Evolutionary conservation across 2,329 filamentous ascomycete species (phyloP).

Genomic region (Aulographum hederae): DNA sequence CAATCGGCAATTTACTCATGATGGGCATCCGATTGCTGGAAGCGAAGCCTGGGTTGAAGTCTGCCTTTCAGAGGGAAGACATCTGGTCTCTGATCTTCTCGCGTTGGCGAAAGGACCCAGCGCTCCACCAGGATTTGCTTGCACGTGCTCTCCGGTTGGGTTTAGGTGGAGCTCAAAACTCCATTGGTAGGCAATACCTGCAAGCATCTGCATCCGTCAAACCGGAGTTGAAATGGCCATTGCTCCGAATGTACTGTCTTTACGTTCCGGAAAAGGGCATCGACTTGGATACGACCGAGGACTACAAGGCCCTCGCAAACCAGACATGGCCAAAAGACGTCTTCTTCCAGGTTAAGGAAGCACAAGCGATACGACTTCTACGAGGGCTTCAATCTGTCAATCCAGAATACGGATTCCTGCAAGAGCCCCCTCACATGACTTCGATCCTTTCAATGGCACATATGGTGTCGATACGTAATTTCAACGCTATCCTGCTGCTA

Average conservation of each 20-base stretch:
- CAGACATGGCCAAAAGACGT: not conserved
- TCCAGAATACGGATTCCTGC: not conserved
- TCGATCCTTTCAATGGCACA: not conserved
- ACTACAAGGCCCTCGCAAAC: not conserved
- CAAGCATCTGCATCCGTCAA: not conserved
- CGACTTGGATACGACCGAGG: not conserved
- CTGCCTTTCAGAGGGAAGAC: not conserved
- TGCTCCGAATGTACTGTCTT: not conserved
- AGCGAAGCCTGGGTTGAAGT: not conserved
- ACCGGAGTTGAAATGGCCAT: not conserved
- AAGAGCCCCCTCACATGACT: no score
- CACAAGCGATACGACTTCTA: not conserved
- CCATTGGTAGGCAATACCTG: not conserved
- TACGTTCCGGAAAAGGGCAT: not conserved
- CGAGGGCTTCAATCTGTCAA: not conserved
- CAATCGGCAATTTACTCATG: not conserved
- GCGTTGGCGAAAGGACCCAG: not conserved
- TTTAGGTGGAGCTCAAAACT: not conserved
- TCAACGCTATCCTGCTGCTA: not conserved
- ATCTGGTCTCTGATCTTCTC: not conserved
- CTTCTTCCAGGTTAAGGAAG: not conserved
- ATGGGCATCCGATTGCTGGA: not conserved
- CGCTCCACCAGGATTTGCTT: not conserved
- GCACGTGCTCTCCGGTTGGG: not conserved
- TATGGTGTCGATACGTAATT: not conserved